Evolutionary conservation across 169 alveolate genomes (phyloP), one percentile per base, ranked within the genome.

Genomic region (Cryptosporidium parvum): DNA sequence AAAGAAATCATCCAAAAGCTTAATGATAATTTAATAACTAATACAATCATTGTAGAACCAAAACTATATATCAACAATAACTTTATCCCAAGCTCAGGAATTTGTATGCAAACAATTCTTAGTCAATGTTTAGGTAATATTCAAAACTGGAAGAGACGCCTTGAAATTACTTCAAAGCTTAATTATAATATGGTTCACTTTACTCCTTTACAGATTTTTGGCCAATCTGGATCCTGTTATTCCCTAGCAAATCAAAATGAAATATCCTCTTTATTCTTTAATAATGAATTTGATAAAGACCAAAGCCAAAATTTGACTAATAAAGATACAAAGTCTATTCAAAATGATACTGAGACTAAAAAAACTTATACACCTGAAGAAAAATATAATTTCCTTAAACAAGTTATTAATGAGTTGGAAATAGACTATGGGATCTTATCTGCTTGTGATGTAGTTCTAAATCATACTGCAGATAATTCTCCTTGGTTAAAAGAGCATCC

Each of bases 401-500:
- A 93, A 35, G 92, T 92, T 6, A 86, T 97, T 7, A 61, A 65
- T 29, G 75, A 92, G 62, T 29, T 96, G 6, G 93, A 94, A 85
- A 91, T 91, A 16, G 93, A 93, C 37, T 91, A 86, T 69, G 96
- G 97, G 5, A 73, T 95, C 23, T 91, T 95, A n/a, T 92, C 96
- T 44, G 91, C 96, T n/a, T 93, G 95, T 51, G 99, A 97, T 92
- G 86, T 97, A 48, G 98, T 97, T 14, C 86, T 96, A 21, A 97
- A 97, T 86, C 99, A 97, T 86, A 95, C 98, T 12, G 98, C 98
- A 0, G 93, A 85, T 86, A 95, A 96, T 84, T 91, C 96, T 26
- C 95, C 94, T 2, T 97, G 98, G 97, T 86, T 96, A 2, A 73
- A 62, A 35, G 95, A 94, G 7, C 96, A 95, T 44, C 98, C 98